A percentile compares a stretch with the other conserved stretches of the same genome.
Evolutionary conservation across 164 flowering plant species (phyloP).

Genomic region (Magnolia kwangsiensis): DNA sequence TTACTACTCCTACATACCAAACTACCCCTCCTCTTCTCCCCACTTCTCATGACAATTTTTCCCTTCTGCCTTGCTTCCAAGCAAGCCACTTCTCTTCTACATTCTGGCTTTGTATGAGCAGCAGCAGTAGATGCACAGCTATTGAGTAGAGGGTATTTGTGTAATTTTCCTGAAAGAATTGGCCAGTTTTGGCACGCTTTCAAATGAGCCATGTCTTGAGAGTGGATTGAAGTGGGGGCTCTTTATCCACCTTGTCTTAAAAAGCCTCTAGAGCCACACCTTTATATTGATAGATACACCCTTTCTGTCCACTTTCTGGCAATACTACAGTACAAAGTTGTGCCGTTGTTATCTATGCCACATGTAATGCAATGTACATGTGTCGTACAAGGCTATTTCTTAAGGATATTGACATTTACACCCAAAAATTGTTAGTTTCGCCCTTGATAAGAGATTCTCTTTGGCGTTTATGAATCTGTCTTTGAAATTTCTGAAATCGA

Average conservation of each 20-base stretch:
- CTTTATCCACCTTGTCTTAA: background rate
- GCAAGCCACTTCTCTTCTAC: background rate
- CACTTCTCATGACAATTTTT: background rate
- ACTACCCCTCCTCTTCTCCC: conserved; percentile 7
- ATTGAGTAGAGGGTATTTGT: background rate
- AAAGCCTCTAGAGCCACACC: background rate
- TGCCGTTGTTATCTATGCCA: background rate
- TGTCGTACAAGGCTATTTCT: background rate
- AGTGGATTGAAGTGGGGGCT: background rate
- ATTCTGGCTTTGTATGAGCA: background rate
- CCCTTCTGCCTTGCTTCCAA: background rate
- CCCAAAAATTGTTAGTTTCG: background rate
- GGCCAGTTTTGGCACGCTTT: conserved; percentile 8
- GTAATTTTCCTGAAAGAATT: background rate
- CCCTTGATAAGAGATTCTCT: background rate
- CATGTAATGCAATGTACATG: background rate
- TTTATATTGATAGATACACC: background rate
- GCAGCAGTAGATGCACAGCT: background rate
- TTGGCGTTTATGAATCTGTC: conserved; percentile 14
- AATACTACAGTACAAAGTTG: background rate
- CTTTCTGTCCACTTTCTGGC: background rate
- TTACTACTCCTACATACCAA: conserved; percentile 1
- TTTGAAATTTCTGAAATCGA: conserved; percentile 1
- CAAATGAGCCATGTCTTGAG: conserved; percentile 15
- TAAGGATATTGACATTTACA: background rate